A percentile compares a stretch with the other conserved stretches of the same genome.
phyloP scores from a whole-genome alignment of 2,329 filamentous ascomycete genomes.

The Alternaria novae-zelandiae region DNA sequence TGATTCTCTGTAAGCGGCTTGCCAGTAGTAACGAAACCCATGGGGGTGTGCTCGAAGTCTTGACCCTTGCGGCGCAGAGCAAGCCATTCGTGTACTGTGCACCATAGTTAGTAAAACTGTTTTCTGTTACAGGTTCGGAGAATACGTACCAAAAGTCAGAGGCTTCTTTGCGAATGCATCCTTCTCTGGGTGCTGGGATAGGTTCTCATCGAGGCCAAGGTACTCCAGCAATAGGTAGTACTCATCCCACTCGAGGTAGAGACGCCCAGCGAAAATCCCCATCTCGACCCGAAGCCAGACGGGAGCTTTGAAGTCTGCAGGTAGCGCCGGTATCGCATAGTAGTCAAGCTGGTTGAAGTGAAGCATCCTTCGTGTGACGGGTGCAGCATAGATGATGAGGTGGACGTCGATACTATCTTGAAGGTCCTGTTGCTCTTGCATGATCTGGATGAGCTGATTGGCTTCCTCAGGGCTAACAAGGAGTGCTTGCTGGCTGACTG shows the following conservation, averaged over 20 bases:
- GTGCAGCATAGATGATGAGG: constrained; percentile 65
- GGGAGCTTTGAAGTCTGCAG: constrained; percentile 52
- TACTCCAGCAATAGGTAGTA: constrained; percentile 35
- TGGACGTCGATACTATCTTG: constrained; percentile 38
- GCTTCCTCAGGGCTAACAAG: constrained; percentile 70
- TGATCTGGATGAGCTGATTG: constrained; percentile 58
- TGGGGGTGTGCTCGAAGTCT: constrained; percentile 65
- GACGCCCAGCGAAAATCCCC: constrained; percentile 65
- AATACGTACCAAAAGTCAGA: constrained; percentile 33
- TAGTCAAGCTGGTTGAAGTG: constrained; percentile 63
- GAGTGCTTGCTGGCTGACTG: constrained; percentile 56
- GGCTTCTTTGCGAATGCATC: constrained; percentile 33
- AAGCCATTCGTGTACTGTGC: constrained; percentile 62
- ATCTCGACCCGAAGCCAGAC: constrained; percentile 64
- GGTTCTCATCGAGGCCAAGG: constrained; percentile 23
- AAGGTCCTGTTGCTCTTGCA: constrained; percentile 35
- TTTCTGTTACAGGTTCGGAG: constrained; percentile 39
- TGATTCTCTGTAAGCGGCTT: constrained; percentile 57
- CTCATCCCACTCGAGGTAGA: constrained; percentile 65
- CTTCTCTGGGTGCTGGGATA: constrained; percentile 1
- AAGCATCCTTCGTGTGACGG: constrained; percentile 66
- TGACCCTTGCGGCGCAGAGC: constrained; percentile 61
- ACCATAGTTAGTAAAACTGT: constrained; percentile 16
- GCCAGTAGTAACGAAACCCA: constrained; percentile 63
- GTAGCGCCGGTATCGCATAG: constrained; percentile 59